Evolutionary conservation across 108 stramenopile genomes (phyloP), one percentile per base, ranked within the genome.

Genomic region (Mediolabrus comicus): DNA sequence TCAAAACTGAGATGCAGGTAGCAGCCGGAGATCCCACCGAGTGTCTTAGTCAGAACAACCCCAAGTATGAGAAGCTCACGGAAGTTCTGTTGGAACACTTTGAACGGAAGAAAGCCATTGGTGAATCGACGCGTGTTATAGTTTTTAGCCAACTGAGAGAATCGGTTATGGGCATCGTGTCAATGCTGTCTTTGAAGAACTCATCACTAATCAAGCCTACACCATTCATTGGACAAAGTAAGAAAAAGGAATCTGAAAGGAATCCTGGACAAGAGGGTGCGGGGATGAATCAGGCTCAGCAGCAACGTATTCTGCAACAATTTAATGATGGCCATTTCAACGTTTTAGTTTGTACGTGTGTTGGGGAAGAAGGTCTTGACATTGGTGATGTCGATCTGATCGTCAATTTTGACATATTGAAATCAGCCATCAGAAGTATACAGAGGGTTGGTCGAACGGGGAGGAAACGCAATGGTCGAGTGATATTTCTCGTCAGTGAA

Each of bases 381-480:
- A 98, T 98, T 73, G 98, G 96, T 14, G 94, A 96, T 53, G 98
- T 98, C 19, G 98, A 97, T 72, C 72, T 98, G 22, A 97, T 96
- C 59, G 89, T 98, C 27, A 95, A 95, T 71, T 97, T 87, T 72
- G 97, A 97, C 60, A 76, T 79, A 0, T 62, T 95, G 6, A 82
- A 88, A 28, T 91, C 88, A 11, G 92, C 97, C 17, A 94, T 97
- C 33, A 84, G 98, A 55, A 87, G 75, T 66, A 83, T 97, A 41
- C 96, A 98, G 67, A 82, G 97, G 10, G 80, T 85, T 24, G 98
- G 98, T 3, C 72, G 98, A 41, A 97, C 98, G 3, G 97, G 96
- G 0, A 79, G 98, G 7, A 91, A 91, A 65, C 81, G 96, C 38
- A 77, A 92, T 34, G 98, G 98, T 8, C 74, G 91, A 29, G 95